Evolutionary conservation across 768 basidiomycete genomes (phyloP).

Genomic region (Russula sp.): DNA sequence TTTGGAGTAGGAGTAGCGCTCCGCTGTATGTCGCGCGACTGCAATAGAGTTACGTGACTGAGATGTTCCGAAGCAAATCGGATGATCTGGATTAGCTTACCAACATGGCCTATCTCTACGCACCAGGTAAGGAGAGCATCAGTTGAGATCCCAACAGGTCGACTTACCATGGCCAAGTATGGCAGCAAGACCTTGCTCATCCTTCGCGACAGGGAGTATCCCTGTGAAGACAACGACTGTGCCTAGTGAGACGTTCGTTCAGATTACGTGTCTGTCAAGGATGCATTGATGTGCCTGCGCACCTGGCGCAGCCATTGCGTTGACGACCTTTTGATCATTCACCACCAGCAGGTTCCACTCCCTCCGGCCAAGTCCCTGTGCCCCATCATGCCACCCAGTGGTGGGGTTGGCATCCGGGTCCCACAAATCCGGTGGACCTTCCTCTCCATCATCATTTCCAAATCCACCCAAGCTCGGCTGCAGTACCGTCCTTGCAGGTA

Average conservation of each 20-base stretch:
- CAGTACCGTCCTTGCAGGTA: conserved; percentile 29
- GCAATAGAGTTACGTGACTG: conserved; percentile 5
- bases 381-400: background rate
- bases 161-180: conserved; percentile 77
- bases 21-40: conserved; percentile 59
- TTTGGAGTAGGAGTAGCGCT: conserved; percentile 44
- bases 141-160: background rate
- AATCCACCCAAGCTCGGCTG: conserved; percentile 30
- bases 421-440: conserved; percentile 17
- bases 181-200: conserved; percentile 80
- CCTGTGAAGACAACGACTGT: conserved; percentile 88
- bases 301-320: conserved; percentile 79
- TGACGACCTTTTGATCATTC: conserved; percentile 63
- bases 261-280: background rate
- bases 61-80: conserved; percentile 29
- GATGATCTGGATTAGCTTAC: conserved; percentile 38
- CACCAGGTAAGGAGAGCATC: background rate
- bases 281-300: conserved; percentile 9
- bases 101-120: conserved; percentile 77
- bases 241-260: conserved; percentile 41
- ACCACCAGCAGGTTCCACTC: conserved; percentile 77
- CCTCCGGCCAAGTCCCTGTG: conserved; percentile 27
- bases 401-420: conserved; percentile 33
- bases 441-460: background rate
- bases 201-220: conserved; percentile 70